Evolutionary conservation across 305 asterid species (phyloP).

Genomic region (Monarda citriodora): DNA sequence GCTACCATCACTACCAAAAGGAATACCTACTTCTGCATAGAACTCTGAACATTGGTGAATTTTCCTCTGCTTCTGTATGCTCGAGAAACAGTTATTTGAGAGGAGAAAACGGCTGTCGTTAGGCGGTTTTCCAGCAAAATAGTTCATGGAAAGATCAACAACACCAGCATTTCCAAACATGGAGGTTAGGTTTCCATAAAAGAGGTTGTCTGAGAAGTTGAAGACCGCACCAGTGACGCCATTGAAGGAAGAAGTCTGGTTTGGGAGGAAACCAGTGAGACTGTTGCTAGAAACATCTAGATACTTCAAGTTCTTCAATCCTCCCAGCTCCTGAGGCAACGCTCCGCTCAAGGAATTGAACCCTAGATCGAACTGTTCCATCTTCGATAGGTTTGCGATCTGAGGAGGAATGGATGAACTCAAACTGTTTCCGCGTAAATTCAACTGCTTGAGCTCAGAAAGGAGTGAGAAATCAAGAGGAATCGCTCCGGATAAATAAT

Average conservation of each 20-base stretch:
- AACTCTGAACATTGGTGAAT: conserved; percentile 38
- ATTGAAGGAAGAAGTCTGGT: conserved; percentile 18
- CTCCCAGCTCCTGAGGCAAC: conserved; percentile 42
- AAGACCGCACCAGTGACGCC: conserved; percentile 26
- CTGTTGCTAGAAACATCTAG: conserved; percentile 65
- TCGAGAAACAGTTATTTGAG: conserved; percentile 46
- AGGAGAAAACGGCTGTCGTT: conserved; percentile 7
- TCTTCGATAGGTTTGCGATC: conserved; percentile 48
- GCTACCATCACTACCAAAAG: conserved; percentile 10
- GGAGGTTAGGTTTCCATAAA: conserved; percentile 52
- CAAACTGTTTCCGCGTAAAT: conserved; percentile 56
- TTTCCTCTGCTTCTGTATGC: conserved; percentile 35
- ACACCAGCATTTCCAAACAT: conserved; percentile 18
- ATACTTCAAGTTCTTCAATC: conserved; percentile 37
- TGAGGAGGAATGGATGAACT: conserved; percentile 51
- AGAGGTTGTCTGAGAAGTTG: conserved; percentile 65
- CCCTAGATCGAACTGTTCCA: conserved; percentile 61
- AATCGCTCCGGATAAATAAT: conserved; percentile 54
- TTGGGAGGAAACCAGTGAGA: conserved; percentile 55
- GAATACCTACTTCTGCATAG: conserved; percentile 34
- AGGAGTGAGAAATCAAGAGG: conserved; percentile 46
- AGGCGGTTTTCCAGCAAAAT: conserved; percentile 51
- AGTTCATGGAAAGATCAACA: conserved; percentile 63
- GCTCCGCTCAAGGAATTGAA: conserved; percentile 49
- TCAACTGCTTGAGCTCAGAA: conserved; percentile 37